Conservation (phyloP, 495 filamentous ascomycete genomes). For the Xylaria nigripes region DNA sequence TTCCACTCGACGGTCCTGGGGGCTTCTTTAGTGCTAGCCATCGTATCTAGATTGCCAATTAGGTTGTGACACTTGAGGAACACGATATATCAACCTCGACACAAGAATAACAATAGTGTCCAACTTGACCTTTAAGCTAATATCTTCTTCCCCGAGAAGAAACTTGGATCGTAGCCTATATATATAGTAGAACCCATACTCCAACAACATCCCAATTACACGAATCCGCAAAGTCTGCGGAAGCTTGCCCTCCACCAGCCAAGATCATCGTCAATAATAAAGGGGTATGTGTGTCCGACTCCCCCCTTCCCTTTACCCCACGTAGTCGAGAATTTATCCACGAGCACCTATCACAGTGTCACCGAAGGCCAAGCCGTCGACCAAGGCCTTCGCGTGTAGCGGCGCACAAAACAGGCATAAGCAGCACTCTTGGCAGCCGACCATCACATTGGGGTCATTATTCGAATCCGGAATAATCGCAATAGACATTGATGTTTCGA, state of each 20-base stretch:
- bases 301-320: constrained; percentile 12
- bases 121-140: neutral
- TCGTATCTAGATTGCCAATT: constrained; percentile 16
- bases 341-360: constrained; percentile 9
- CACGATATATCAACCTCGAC: neutral
- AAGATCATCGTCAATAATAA: neutral
- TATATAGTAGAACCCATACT: constrained; percentile 4
- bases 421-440: constrained; percentile 26
- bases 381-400: constrained; percentile 21
- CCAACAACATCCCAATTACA: neutral
- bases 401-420: constrained; percentile 10
- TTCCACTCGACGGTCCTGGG: constrained; percentile 41
- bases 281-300: neutral
- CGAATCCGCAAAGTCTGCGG: constrained; percentile 3
- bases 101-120: neutral
- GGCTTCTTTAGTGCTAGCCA: constrained; percentile 33
- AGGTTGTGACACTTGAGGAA: constrained; percentile 3
- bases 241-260: constrained; percentile 8
- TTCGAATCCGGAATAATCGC: neutral
- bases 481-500: too few relatives aligned
- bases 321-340: constrained; percentile 13
- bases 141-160: neutral
- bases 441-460: constrained; percentile 12
- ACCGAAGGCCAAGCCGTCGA: constrained; percentile 15
- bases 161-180: neutral